Evolutionary conservation across 306 rosid species (phyloP).

Genomic region (Rubus idaeus): DNA sequence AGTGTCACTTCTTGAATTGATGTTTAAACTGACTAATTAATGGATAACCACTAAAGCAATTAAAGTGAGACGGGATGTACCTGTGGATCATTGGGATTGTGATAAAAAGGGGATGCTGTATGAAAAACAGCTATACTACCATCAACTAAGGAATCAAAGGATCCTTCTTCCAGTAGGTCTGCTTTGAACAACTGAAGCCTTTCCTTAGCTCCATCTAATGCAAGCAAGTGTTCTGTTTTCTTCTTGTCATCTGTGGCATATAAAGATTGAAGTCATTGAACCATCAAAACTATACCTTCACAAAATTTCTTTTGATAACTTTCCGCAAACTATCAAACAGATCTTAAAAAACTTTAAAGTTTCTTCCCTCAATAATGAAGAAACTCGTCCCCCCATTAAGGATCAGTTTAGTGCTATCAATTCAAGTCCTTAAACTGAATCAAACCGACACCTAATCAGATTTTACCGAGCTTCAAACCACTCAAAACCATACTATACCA

Average conservation of each 20-base stretch:
- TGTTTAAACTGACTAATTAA: background rate
- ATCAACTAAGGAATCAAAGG: conserved; percentile 29
- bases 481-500: background rate
- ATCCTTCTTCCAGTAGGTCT: conserved; percentile 29
- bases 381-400: background rate
- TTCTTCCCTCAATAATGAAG: background rate
- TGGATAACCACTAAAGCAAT: background rate
- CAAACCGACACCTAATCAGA: background rate
- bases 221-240: conserved; percentile 32
- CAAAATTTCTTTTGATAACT: background rate
- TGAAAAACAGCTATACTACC: conserved; percentile 41
- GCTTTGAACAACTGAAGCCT: conserved; percentile 36
- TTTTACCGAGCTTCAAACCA: background rate
- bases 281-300: background rate
- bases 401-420: background rate
- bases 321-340: background rate
- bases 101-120: conserved; percentile 33
- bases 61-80: conserved; percentile 11
- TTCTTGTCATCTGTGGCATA: conserved; percentile 24
- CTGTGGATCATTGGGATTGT: conserved; percentile 23
- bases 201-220: conserved; percentile 39
- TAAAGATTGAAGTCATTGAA: background rate
- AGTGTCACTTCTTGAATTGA: background rate
- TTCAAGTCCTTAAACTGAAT: background rate
- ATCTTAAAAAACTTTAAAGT: background rate